Evolutionary conservation across 108 stramenopile genomes (phyloP), one percentile per base, ranked within the genome.

Genomic region (Nitzschia sp.): DNA sequence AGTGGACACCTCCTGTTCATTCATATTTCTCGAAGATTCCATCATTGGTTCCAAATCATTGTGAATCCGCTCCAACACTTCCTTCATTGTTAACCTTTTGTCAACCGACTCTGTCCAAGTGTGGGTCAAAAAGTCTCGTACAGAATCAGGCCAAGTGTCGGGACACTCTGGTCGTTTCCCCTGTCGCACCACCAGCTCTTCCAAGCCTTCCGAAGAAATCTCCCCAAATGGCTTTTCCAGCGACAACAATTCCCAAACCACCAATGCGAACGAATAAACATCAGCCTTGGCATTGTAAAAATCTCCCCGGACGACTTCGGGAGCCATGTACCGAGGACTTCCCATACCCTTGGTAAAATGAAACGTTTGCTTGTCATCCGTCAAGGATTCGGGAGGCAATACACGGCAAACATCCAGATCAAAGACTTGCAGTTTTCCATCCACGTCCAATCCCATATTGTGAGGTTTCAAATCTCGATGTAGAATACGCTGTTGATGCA

Each of bases 261-360:
- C 53, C 24, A 92, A 25, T 12, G 69, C 73, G 50, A 86, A 83
- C 37, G 76, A 61, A 54, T 88, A 92, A 2, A 86, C 76, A 60
- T 92, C 91, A 19, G 81, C 84, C 42, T 71, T 80, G n/a, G 70
- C 25, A 62, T 87, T 87, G 80, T 92, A 92, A 19, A 67, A 42
- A 61, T 78, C 72, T 38, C 70, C 71, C 19, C 57, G 64, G 7
- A 68, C 59, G 8, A 90, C 71, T 53, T 93, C 92, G 3, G 92
- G 92, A 12, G 85, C 81, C 88, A 93, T 90, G 62, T 90, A 91
- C 0, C 82, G 74, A 2, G 58, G 76, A 17, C 70, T 61, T 51
- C 82, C 82, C 22, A 68, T 53, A n/a, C 60, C 57, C 17, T 53
- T 58, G 3, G 59, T 67, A 15, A 81, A 41, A 20, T 78, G 59